A percentile compares a stretch with the other conserved stretches of the same genome.
Evolutionary conservation across 2,329 filamentous ascomycete species (phyloP).

Genomic region (Pyricularia pennisetigena): DNA sequence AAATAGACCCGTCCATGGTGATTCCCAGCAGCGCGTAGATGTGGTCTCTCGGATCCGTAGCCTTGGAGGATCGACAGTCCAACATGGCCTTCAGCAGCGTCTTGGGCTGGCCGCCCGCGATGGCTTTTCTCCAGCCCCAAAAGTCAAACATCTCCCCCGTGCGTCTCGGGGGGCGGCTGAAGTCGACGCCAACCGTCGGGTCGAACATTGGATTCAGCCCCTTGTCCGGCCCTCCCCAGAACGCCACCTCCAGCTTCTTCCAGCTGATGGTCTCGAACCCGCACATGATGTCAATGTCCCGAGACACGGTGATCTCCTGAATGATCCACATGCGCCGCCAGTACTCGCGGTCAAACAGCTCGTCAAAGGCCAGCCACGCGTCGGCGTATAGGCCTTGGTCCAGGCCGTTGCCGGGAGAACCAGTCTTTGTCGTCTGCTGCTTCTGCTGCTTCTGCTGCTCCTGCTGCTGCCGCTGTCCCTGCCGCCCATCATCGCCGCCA

Average conservation of each 20-base stretch:
- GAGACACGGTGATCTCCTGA: conserved; percentile 11
- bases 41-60: conserved; percentile 11
- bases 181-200: conserved; percentile 2
- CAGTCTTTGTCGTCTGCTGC: background rate
- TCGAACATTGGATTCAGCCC: background rate
- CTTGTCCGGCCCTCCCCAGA: background rate
- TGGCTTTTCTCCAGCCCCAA: conserved; percentile 4
- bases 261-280: conserved; percentile 9
- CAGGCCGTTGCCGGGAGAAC: background rate
- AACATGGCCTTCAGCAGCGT: conserved; percentile 3
- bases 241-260: conserved; percentile 4
- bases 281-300: conserved; percentile 7
- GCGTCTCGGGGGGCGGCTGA: conserved; percentile 6
- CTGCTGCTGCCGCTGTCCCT: too few species aligned
- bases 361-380: conserved; percentile 2
- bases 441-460: background rate
- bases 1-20: conserved; percentile 2
- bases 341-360: conserved; percentile 12
- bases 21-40: conserved; percentile 12
- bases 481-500: background rate
- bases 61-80: conserved; percentile 7
- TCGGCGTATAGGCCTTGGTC: background rate
- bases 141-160: conserved; percentile 8
- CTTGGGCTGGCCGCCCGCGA: background rate
- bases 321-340: conserved; percentile 13